Base-by-base conservation (phyloP, 2,329 filamentous ascomycete genomes). In the Ophiocordyceps camponoti-floridani region DNA sequence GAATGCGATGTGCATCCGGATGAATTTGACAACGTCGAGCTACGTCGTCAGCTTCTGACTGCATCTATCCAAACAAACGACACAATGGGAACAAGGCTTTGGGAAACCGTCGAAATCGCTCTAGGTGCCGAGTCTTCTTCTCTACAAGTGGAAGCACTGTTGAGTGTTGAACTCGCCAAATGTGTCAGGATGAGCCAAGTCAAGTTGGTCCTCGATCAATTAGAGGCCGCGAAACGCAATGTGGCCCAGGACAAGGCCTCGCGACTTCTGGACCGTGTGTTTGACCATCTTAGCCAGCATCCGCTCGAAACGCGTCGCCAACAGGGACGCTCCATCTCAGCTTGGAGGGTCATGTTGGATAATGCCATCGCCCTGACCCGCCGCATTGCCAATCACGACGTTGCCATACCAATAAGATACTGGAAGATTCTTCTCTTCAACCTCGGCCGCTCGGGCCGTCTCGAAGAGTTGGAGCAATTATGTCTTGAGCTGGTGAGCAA, bases 1-100 rank as follows among this genome's bases (percentile, higher is more conserved):
- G 23, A 23, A 23, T 69, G 66, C 19, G 70, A 74, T 47, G 58
- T 76, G 19, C 72, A 76, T 47, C 72, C 72, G 1, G 69, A 73
- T 30, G 68, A 75, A 23, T 75, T 73, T 41, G 69, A 74, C 13
- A 64, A 75, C 47, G 42, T 56, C 1, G 52, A 59, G 10, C 59
- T 62, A 41, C 63, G 69, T 45, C 58, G 60, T 10, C 55, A 55
- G 41, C 58, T 74, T 16, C 50, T 64, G 18, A 53, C 53, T 11
- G 54, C 59, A 12, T 61, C 60, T 5, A 50, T 52, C 8, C 50
- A 49, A 30, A 46, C 50, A 11, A 47, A 51, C 12, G 62, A 72
- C 45, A 62, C 62, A 62, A 56, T 55, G 19, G 63, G 58, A 41
- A 62, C 65, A 47, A 61, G 61, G 14, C 53, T 74, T 1, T 50